These are phyloP conservation scores for Russula emetica DNA, from an alignment of 768 basidiomycete genomes.

Conservation along the genomic window DNA sequence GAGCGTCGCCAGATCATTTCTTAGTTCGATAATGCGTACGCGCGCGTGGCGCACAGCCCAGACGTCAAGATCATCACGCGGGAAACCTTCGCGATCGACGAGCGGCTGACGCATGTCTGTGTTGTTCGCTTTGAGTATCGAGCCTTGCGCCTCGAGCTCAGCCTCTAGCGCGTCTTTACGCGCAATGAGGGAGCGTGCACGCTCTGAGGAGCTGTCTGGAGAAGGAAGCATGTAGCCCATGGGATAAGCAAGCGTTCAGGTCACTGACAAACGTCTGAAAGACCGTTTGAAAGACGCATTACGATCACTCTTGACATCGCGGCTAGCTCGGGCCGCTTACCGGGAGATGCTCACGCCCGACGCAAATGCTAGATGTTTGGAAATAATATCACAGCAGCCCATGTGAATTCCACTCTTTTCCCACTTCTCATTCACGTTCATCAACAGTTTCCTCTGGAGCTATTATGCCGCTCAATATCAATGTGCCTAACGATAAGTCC, in stretches of 20 bases:
- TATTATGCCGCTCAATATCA: not conserved
- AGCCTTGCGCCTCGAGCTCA: slow-evolving; percentile 58
- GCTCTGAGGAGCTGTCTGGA: slow-evolving; percentile 41
- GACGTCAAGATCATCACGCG: slow-evolving; percentile 80
- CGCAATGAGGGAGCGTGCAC: slow-evolving; percentile 59
- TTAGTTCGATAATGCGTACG: slow-evolving; percentile 70
- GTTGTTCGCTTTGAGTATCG: slow-evolving; percentile 59
- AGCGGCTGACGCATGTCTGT: slow-evolving; percentile 68
- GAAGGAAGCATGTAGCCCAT: slow-evolving; percentile 28
- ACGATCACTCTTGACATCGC: too few species aligned
- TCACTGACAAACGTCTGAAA: not conserved
- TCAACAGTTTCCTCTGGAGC: not conserved
- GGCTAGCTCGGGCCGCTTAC: not conserved
- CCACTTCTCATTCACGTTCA: not conserved
- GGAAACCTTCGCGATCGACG: slow-evolving; percentile 85
- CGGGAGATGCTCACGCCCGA: not conserved
- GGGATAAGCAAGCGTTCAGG: not conserved
- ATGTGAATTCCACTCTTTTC: not conserved
- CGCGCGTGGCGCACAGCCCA: slow-evolving; percentile 74
- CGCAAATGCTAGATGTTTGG: not conserved
- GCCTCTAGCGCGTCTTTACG: slow-evolving; percentile 70
- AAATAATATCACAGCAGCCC: not conserved
- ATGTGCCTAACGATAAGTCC: not conserved
- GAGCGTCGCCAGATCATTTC: slow-evolving; percentile 68
- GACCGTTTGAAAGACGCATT: not conserved